These are phyloP conservation scores for Vaccinium myrtillus DNA, from an alignment of 148 eudicot genomes.

Conservation along the genomic window DNA sequence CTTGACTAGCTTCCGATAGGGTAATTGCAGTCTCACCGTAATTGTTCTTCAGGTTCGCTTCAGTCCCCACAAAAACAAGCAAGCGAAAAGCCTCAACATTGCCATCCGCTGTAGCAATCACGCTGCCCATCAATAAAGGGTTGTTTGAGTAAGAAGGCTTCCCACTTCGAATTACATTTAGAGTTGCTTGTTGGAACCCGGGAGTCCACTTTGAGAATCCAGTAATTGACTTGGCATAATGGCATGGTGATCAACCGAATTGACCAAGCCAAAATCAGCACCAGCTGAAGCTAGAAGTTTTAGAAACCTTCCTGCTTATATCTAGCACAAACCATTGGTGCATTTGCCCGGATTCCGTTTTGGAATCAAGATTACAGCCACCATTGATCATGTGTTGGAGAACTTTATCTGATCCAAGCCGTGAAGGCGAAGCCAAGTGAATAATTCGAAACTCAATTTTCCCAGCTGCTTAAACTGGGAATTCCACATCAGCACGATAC, in stretches of 20 bases:
- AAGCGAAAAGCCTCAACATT: slow-evolving; percentile 54
- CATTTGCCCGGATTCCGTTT: slow-evolving; percentile 42
- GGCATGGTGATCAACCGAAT: slow-evolving; percentile 27
- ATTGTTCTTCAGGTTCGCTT: slow-evolving; percentile 37
- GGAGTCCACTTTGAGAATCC: slow-evolving; percentile 47
- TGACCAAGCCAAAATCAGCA: slow-evolving; percentile 62
- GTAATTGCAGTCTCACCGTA: slow-evolving; percentile 36
- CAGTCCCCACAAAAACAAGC: slow-evolving; percentile 55
- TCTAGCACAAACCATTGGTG: slow-evolving; percentile 53
- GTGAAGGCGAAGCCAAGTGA: too few species aligned
- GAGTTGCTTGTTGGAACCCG: slow-evolving; percentile 49
- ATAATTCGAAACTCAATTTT: too few species aligned
- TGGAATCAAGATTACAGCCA: too few species aligned
- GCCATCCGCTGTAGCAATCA: slow-evolving; percentile 55
- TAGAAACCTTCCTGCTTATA: slow-evolving; percentile 54
- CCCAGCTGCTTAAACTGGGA: too few species aligned
- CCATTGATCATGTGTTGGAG: too few species aligned
- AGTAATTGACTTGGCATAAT: slow-evolving; percentile 36
- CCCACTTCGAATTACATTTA: slow-evolving; percentile 48
- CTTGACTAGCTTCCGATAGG: slow-evolving; percentile 31
- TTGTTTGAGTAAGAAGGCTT: slow-evolving; percentile 47
- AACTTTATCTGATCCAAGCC: too few species aligned
- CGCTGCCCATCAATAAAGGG: slow-evolving; percentile 38
- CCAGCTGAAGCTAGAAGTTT: slow-evolving; percentile 52
- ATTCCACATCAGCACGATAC: too few species aligned